Conservation (phyloP, 371 early-diverging fungal genomes). For the Zopfochytrium polystomum region DNA sequence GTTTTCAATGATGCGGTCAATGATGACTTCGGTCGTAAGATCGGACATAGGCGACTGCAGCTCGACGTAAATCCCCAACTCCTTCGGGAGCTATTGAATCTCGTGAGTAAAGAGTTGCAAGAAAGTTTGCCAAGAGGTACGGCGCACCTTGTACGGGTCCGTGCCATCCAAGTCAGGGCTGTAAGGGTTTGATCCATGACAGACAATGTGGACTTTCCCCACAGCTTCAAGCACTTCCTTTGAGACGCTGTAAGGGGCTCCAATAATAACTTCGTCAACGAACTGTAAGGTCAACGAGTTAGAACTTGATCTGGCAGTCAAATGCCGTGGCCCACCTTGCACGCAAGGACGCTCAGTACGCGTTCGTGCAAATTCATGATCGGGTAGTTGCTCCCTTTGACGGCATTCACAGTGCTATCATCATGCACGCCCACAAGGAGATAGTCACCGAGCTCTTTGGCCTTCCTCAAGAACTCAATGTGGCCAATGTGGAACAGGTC, state of each 20-base stretch:
- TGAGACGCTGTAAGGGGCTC: slow-evolving; percentile 44
- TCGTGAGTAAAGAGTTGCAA: background rate
- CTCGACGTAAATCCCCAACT: slow-evolving; percentile 68
- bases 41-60: slow-evolving; percentile 70
- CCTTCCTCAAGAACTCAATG: slow-evolving; percentile 86
- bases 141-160: slow-evolving; percentile 80
- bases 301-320: slow-evolving; percentile 33
- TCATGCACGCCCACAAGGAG: slow-evolving; percentile 92
- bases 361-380: slow-evolving; percentile 94
- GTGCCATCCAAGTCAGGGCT: slow-evolving; percentile 67
- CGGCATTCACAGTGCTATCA: slow-evolving; percentile 83
- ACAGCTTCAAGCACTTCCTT: slow-evolving; percentile 79
- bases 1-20: slow-evolving; percentile 82
- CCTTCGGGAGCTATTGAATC: slow-evolving; percentile 25
- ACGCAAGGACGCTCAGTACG: slow-evolving; percentile 81
- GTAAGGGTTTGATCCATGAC: slow-evolving; percentile 58
- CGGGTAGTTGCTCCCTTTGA: slow-evolving; percentile 83
- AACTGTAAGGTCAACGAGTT: slow-evolving; percentile 3
- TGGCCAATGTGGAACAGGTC: slow-evolving; percentile 97
- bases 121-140: no score
- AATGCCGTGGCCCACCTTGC: slow-evolving; percentile 87
- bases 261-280: slow-evolving; percentile 23
- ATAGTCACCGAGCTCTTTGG: slow-evolving; percentile 80
- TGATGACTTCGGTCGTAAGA: slow-evolving; percentile 80
- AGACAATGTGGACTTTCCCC: slow-evolving; percentile 76